Percentiles rank a stretch among this genome's conserved stretches.
These are phyloP conservation scores for Cryphonectria carpinicola DNA, from an alignment of 2,329 filamentous ascomycete genomes.

Conservation along the genomic window DNA sequence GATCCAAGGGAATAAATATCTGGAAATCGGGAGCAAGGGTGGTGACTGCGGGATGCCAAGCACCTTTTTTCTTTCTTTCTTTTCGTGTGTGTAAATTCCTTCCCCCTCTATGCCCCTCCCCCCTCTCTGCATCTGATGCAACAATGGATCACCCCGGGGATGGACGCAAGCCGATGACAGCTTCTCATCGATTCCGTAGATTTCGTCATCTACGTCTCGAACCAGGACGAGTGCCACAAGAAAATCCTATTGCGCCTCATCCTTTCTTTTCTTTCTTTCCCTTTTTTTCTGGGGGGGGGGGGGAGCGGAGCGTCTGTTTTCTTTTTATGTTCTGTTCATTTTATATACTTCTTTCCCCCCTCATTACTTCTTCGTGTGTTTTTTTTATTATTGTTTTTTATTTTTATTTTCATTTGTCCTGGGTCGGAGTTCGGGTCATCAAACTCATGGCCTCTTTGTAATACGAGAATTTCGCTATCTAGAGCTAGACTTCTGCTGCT, in stretches of 20 bases:
- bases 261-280: fast-evolving
- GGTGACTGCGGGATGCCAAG: background rate
- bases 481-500: background rate
- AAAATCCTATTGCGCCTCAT: background rate
- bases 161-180: background rate
- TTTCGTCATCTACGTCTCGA: background rate
- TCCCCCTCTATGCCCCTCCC: too few species aligned
- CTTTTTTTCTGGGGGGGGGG: background rate
- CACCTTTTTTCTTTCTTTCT: background rate
- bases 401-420: background rate
- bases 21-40: background rate
- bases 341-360: background rate
- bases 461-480: background rate
- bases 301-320: too few species aligned
- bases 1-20: background rate
- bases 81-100: too few species aligned
- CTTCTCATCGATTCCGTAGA: background rate
- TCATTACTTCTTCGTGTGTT: background rate
- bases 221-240: background rate
- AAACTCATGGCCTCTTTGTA: background rate
- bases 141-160: background rate
- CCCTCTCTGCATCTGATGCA: background rate
- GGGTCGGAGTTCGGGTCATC: background rate
- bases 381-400: background rate
- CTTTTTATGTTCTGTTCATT: too few species aligned